Evolutionary conservation across 768 basidiomycete species (phyloP).

Genomic region (Cystofilobasidium macerans): DNA sequence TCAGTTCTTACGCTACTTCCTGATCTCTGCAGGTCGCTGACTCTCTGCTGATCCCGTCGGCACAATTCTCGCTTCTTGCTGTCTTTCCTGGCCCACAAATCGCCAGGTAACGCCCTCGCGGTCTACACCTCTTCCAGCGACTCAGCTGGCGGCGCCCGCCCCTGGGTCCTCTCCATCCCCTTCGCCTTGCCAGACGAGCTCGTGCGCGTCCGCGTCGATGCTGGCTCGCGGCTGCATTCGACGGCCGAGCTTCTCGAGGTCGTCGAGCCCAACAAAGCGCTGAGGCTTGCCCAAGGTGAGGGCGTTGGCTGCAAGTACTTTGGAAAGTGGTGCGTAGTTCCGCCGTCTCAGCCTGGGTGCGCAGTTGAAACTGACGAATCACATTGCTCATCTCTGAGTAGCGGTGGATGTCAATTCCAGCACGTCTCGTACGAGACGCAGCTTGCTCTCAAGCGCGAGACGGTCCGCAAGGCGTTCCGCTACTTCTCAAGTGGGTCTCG

Average conservation of each 20-base stretch:
- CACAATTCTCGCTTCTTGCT: not conserved
- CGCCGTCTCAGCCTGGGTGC: not conserved
- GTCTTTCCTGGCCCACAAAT: too few species aligned
- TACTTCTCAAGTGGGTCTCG: conserved; percentile 53
- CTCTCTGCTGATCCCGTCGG: not conserved
- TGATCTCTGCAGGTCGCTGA: too few species aligned
- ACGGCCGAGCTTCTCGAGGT: conserved; percentile 63
- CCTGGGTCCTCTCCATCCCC: conserved; percentile 73
- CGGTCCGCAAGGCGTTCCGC: conserved; percentile 70
- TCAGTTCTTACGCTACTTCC: not conserved
- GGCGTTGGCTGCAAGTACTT: conserved; percentile 71
- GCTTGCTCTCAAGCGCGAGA: conserved; percentile 71
- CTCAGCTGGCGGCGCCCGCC: too few species aligned
- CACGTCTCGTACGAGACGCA: conserved; percentile 82
- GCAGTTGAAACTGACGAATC: too few species aligned
- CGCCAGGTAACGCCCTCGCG: conserved; percentile 15
- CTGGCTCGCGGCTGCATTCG: conserved; percentile 56
- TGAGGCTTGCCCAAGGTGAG: conserved; percentile 44
- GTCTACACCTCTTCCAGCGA: not conserved
- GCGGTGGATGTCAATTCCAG: conserved; percentile 84
- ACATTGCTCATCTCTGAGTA: conserved; percentile 16
- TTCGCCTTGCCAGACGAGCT: conserved; percentile 75
- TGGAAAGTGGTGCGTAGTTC: conserved; percentile 57
- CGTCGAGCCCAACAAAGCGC: conserved; percentile 30
- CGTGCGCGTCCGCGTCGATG: conserved; percentile 60